These are phyloP conservation scores for Astraeus odoratus DNA, from an alignment of 768 basidiomycete species.

Conservation along the genomic window DNA sequence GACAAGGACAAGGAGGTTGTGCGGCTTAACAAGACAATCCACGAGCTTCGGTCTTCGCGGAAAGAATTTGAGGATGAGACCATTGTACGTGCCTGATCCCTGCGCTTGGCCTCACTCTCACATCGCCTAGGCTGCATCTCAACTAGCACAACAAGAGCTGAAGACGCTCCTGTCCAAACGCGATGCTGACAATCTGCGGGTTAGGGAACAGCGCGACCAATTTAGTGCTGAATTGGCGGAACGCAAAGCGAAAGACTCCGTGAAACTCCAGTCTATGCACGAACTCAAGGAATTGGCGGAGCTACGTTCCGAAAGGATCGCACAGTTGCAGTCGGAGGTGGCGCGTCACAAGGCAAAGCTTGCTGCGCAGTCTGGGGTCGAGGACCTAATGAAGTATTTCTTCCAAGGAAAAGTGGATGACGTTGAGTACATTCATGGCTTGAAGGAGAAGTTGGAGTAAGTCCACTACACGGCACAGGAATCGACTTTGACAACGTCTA, in stretches of 20 bases:
- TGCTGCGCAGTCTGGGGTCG: constrained; percentile 66
- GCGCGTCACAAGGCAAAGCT: constrained; percentile 65
- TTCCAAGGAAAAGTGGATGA: constrained; percentile 49
- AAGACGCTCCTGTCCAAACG: constrained; percentile 54
- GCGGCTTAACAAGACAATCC: constrained; percentile 39
- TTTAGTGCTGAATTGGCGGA: constrained; percentile 58
- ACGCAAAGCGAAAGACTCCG: constrained; percentile 54
- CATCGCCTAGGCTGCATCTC: constrained; percentile 32
- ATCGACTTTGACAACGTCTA: constrained; percentile 10
- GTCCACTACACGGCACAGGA: constrained; percentile 15
- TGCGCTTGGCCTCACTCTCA: constrained; percentile 9
- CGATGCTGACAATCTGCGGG: constrained; percentile 57
- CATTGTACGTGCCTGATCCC: constrained; percentile 31
- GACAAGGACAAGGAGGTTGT: constrained; percentile 34
- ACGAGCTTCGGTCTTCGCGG: constrained; percentile 31
- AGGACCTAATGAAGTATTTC: constrained; percentile 69
- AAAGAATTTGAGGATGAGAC: constrained; percentile 41
- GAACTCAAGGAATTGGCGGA: constrained; percentile 63
- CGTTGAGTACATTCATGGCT: constrained; percentile 40
- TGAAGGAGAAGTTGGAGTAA: constrained; percentile 53
- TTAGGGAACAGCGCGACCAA: constrained; percentile 71
- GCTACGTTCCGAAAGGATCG: constrained; percentile 68
- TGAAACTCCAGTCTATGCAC: constrained; percentile 50
- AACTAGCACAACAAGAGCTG: constrained; percentile 55
- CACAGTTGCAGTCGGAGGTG: constrained; percentile 63